A percentile compares a stretch with the other conserved stretches of the same genome.
phyloP scores from a whole-genome alignment of 441 rosid genomes.

The Mallotus japonicus region DNA sequence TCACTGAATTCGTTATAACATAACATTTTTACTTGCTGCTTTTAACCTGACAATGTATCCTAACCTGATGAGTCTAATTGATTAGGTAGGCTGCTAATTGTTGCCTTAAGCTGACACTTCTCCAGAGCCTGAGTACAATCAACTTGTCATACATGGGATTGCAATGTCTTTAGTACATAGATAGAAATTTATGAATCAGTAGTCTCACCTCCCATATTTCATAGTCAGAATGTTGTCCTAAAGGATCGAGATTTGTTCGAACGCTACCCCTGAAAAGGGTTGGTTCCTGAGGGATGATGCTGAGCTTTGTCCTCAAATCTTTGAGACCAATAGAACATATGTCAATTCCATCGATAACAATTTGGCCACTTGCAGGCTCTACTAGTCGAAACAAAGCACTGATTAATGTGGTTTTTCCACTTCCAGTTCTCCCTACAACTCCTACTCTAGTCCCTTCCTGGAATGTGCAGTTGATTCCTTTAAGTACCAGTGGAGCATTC shows the following conservation, averaged over 20 bases:
- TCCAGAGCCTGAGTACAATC: too few species aligned
- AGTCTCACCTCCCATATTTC: slow-evolving; percentile 69
- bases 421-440: slow-evolving; percentile 87
- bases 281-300: slow-evolving; percentile 94
- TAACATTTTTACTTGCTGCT: slow-evolving; percentile 51
- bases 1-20: not conserved
- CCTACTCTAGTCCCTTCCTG: slow-evolving; percentile 75
- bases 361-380: slow-evolving; percentile 68
- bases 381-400: slow-evolving; percentile 86
- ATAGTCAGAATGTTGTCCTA: slow-evolving; percentile 68
- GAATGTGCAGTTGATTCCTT: slow-evolving; percentile 81
- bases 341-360: slow-evolving; percentile 69
- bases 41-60: too few species aligned
- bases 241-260: slow-evolving; percentile 78
- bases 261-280: slow-evolving; percentile 79
- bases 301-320: slow-evolving; percentile 76
- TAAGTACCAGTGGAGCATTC: slow-evolving; percentile 73
- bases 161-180: too few species aligned
- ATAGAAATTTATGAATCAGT: not conserved
- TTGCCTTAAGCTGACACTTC: too few species aligned
- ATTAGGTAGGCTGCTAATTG: slow-evolving; percentile 63
- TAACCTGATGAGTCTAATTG: slow-evolving; percentile 9
- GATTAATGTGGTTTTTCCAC: slow-evolving; percentile 86
- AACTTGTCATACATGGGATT: too few species aligned
- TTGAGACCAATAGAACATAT: slow-evolving; percentile 71